Evolutionary conservation across 306 rosid genomes (phyloP), one percentile per base, ranked within the genome.

Genomic region (Albizia julibrissin): DNA sequence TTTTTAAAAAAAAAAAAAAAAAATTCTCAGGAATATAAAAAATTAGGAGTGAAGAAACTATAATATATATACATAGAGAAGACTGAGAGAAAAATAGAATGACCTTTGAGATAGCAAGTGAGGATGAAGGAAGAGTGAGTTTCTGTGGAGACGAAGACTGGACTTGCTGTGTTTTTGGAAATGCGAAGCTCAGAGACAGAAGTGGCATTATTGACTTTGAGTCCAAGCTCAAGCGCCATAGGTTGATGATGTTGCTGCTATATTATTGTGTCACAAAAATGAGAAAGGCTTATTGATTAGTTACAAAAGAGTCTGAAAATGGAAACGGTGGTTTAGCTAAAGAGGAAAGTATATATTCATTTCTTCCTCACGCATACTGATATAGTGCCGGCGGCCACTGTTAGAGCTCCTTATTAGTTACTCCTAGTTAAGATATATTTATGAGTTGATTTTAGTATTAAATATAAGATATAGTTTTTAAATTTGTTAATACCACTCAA

Each of bases 151-250:
- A 80, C 27, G 72, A 90, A 95, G 29, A 80, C 42, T 12, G 91
- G 94, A 31, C 80, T 84, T 9, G 86, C 81, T 33, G 66, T 34
- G 81, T 79, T 90, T 79, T 87, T 90, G 58, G 87, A 79, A 34
- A 93, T 70, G 80, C 61, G 81, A 80, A 89, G 58, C 75, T 90
- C 75, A 61, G 94, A 47, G 27, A 82, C 76, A 59, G 90, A 85
- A 58, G 84, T 79, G 56, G 64, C 50, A 84, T 43, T n/a, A 11
- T 11, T 93, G 88, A 93, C 80, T 80, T 91, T 91, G 83, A 93
- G 89, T 62, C 91, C 97, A 29, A 93, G 76, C 84, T 90, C 95
- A 5, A 90, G 79, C 80, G 88, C 95, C 98, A 95, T 94, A 34
- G 62, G 40, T 37, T 62, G 43, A 70, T 80, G 10, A 70, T 80